phyloP scores from a whole-genome alignment of 2,329 filamentous ascomycete genomes.

The Penicillium sp. region DNA sequence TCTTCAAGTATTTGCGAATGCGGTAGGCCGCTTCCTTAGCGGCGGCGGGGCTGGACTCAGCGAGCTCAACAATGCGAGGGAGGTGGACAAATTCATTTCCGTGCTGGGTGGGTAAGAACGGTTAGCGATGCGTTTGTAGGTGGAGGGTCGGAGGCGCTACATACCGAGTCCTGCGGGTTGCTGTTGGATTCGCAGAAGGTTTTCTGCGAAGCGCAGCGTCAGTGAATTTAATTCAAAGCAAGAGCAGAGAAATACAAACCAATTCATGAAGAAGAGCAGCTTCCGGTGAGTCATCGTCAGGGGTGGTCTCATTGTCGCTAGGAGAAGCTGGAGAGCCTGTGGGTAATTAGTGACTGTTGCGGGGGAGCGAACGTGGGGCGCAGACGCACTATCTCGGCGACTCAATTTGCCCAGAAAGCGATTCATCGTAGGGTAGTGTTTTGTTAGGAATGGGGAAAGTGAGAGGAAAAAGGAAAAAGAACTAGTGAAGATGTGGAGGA shows the following conservation, averaged over 20 bases:
- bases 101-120: conserved; percentile 41
- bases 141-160: conserved; percentile 1
- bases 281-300: conserved; percentile 42
- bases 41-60: conserved; percentile 86
- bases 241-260: conserved; percentile 20
- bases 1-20: conserved; percentile 79
- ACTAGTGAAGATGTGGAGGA: background rate
- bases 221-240: conserved; percentile 1
- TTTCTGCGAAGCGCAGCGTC: conserved; percentile 47
- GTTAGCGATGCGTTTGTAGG: conserved; percentile 3
- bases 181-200: conserved; percentile 75
- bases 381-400: conserved; percentile 32
- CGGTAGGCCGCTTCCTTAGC: conserved; percentile 77
- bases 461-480: background rate
- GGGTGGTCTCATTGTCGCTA: conserved; percentile 21
- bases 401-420: conserved; percentile 34
- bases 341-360: conserved; percentile 6
- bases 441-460: background rate
- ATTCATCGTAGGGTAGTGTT: conserved; percentile 32
- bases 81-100: conserved; percentile 91
- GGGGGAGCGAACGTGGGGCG: background rate
- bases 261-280: conserved; percentile 42
- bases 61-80: conserved; percentile 88
- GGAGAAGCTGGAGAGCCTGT: conserved; percentile 30
- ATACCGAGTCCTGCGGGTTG: conserved; percentile 58